phyloP scores from a whole-genome alignment of 192 early-diverging fungal species.

The Umbelopsis isabellina region DNA sequence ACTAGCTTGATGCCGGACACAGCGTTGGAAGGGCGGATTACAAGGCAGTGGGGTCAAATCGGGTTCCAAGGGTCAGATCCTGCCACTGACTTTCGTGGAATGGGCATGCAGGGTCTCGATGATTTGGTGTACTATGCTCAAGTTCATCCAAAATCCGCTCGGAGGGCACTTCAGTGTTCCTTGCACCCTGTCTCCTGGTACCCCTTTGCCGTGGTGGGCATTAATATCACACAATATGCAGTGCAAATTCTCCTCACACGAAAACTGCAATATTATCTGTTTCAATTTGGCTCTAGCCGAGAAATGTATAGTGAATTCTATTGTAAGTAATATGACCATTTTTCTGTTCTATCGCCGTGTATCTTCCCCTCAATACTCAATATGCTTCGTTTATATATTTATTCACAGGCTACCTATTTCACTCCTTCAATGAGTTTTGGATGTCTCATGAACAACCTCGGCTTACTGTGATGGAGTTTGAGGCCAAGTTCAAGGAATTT shows the following conservation, averaged over 20 bases:
- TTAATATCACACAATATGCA: constrained; percentile 74
- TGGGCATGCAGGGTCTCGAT: constrained; percentile 81
- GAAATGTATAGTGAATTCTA: constrained; percentile 74
- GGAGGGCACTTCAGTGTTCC: constrained; percentile 60
- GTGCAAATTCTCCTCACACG: constrained; percentile 62
- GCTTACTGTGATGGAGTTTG: constrained; percentile 75
- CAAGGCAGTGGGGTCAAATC: constrained; percentile 72
- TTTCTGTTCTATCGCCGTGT: neutral
- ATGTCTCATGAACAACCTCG: constrained; percentile 50
- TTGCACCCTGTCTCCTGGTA: constrained; percentile 72
- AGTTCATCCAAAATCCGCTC: constrained; percentile 55
- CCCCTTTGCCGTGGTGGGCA: constrained; percentile 81
- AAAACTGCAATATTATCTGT: constrained; percentile 67
- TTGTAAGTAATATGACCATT: constrained; percentile 49
- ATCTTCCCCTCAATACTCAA: neutral
- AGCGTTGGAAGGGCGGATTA: constrained; percentile 45
- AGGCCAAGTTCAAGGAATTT: constrained; percentile 63
- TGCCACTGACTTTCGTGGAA: constrained; percentile 85
- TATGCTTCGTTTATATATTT: neutral
- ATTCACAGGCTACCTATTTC: constrained; percentile 63
- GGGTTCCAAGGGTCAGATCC: constrained; percentile 87
- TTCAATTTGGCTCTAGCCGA: constrained; percentile 55
- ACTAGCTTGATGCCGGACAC: constrained; percentile 59
- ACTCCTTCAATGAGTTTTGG: constrained; percentile 70
- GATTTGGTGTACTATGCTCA: constrained; percentile 70